Evolutionary conservation across 1,139 yeast species (phyloP).

Genomic region (Saccharomyces hybrid): DNA sequence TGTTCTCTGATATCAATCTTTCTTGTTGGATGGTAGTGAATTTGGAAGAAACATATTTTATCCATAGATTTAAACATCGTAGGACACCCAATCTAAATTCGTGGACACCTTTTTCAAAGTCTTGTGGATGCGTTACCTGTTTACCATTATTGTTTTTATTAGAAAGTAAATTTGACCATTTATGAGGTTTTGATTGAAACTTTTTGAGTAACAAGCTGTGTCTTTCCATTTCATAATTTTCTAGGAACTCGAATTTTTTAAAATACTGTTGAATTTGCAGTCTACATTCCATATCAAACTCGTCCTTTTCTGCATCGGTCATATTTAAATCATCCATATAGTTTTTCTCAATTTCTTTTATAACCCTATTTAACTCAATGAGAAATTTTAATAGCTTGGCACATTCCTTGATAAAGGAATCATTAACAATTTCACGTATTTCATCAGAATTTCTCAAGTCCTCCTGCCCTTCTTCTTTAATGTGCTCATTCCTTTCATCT

Average conservation of each 20-base stretch:
- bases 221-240: constrained; percentile 44
- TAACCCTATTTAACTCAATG: constrained; percentile 36
- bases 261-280: constrained; percentile 44
- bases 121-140: constrained; percentile 8
- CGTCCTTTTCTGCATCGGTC: constrained; percentile 44
- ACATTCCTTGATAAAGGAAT: constrained; percentile 48
- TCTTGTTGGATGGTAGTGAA: constrained; percentile 28
- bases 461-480: constrained; percentile 1
- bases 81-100: constrained; percentile 28
- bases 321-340: constrained; percentile 38
- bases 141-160: not conserved
- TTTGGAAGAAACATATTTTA: constrained; percentile 20
- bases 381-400: constrained; percentile 40
- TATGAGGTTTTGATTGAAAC: not conserved
- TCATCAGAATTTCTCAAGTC: constrained; percentile 12
- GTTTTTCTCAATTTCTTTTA: constrained; percentile 37
- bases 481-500: constrained; percentile 32
- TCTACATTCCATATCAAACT: constrained; percentile 49
- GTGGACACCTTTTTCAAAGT: constrained; percentile 8
- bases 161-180: not conserved
- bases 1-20: constrained; percentile 17
- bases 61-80: constrained; percentile 24
- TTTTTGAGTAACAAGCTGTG: constrained; percentile 16
- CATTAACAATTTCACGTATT: constrained; percentile 31
- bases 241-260: constrained; percentile 44